Evolutionary conservation across 345 rosid genomes (phyloP).

Genomic region (Atalantia buxifolia): DNA sequence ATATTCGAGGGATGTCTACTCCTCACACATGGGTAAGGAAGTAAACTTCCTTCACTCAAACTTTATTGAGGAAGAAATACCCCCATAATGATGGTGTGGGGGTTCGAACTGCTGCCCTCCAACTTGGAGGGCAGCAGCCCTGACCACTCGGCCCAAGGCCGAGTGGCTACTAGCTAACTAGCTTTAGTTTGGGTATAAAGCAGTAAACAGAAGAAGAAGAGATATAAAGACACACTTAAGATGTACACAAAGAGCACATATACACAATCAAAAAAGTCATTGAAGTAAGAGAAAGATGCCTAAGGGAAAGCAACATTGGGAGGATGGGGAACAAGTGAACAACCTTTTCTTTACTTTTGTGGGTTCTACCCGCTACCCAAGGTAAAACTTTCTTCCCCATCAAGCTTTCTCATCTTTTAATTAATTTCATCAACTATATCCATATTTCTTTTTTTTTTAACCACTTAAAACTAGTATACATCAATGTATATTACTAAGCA

Average conservation of each 20-base stretch:
- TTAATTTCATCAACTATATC: not conserved
- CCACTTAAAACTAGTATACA: not conserved
- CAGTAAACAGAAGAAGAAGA: not conserved
- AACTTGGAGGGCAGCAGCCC: too few species aligned
- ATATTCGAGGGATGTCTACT: too few species aligned
- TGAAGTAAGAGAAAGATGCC: constrained; percentile 28
- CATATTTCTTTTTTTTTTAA: too few species aligned
- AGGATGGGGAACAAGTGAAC: constrained; percentile 17
- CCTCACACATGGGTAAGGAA: too few species aligned
- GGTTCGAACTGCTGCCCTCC: too few species aligned
- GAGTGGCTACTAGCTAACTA: not conserved
- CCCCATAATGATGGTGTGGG: too few species aligned
- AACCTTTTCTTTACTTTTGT: constrained; percentile 16
- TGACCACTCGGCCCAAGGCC: too few species aligned
- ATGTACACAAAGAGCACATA: constrained; percentile 26
- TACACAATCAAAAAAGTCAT: constrained; percentile 11
- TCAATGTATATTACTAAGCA: not conserved
- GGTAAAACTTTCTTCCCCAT: constrained; percentile 14
- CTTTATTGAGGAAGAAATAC: too few species aligned
- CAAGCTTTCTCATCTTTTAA: constrained; percentile 10
- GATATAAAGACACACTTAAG: not conserved
- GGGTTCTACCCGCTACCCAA: not conserved
- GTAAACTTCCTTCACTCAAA: too few species aligned
- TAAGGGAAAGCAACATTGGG: constrained; percentile 20
- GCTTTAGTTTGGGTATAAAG: not conserved